A percentile compares a stretch with the other conserved stretches of the same genome.
These are phyloP conservation scores for Hortiboletus campestris DNA, from an alignment of 768 basidiomycete genomes.

Conservation along the genomic window DNA sequence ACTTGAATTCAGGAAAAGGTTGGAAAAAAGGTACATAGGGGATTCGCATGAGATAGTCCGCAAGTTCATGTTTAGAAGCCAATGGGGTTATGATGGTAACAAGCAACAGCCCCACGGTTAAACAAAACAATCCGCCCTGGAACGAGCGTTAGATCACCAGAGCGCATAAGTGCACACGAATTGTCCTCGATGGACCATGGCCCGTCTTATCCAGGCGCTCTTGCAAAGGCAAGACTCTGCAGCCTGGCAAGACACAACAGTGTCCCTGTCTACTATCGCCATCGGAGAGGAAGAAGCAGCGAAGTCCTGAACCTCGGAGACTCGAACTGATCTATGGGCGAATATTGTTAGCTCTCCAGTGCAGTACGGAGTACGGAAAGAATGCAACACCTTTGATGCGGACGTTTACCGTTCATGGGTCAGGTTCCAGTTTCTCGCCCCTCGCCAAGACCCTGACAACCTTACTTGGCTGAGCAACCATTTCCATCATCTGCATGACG, in stretches of 20 bases:
- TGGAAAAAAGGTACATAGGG: conserved; percentile 25
- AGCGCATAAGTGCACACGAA: conserved; percentile 26
- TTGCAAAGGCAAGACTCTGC: conserved; percentile 21
- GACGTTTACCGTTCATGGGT: conserved; percentile 17
- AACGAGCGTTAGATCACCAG: conserved; percentile 17
- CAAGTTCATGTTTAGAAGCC: conserved; percentile 13
- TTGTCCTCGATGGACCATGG: conserved; percentile 23
- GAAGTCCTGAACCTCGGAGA: conserved; percentile 19
- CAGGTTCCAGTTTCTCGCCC: conserved; percentile 78
- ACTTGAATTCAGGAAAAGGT: conserved; percentile 7
- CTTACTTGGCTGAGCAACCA: conserved; percentile 67
- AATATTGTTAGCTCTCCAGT: background rate
- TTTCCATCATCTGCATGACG: conserved; percentile 81
- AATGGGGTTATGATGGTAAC: conserved; percentile 12
- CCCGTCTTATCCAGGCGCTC: conserved; percentile 17
- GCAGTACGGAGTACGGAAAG: background rate
- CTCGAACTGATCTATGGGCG: conserved; percentile 8
- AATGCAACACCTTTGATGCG: conserved; percentile 11
- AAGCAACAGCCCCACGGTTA: conserved; percentile 14
- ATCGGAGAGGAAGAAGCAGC: background rate
- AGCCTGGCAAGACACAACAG: conserved; percentile 24
- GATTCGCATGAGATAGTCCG: conserved; percentile 29
- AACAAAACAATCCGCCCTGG: conserved; percentile 23
- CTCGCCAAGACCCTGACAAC: conserved; percentile 79
- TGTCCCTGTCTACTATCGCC: conserved; percentile 22